Conservation (phyloP, 2,329 filamentous ascomycete genomes). For the Sarocladiaceae sp. region DNA sequence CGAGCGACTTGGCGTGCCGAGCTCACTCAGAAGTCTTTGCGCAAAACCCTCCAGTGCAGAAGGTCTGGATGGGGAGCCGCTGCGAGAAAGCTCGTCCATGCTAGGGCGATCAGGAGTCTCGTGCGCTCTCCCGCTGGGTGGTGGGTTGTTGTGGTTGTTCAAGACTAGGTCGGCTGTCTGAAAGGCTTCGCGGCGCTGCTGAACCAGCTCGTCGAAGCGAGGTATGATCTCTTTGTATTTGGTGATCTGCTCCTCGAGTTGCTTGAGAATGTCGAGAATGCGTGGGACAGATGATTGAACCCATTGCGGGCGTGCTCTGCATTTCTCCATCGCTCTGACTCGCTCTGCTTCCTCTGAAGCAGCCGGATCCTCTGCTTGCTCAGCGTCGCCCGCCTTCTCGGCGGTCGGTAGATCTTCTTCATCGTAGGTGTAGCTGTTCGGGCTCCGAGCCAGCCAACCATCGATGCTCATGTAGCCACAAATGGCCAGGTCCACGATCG, state of each 20-base stretch:
- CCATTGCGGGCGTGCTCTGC: slow-evolving; percentile 49
- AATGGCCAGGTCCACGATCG: slow-evolving; percentile 72
- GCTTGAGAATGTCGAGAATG: slow-evolving; percentile 52
- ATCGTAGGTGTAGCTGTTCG: slow-evolving; percentile 50
- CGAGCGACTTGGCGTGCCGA: slow-evolving; percentile 47
- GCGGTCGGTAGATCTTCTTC: slow-evolving; percentile 20
- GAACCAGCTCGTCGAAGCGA: slow-evolving; percentile 66
- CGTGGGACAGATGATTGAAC: slow-evolving; percentile 40
- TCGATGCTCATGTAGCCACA: slow-evolving; percentile 83
- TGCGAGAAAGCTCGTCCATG: slow-evolving; percentile 37
- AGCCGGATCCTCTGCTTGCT: background rate
- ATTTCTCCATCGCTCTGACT: slow-evolving; percentile 41
- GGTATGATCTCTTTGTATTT: slow-evolving; percentile 59
- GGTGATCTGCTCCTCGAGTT: slow-evolving; percentile 55
- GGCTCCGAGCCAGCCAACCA: slow-evolving; percentile 79
- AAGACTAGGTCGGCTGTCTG: slow-evolving; percentile 49
- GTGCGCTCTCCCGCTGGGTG: slow-evolving; percentile 20
- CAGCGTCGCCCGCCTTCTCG: slow-evolving; percentile 6
- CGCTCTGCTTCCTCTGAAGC: slow-evolving; percentile 25
- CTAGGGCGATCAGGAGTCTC: slow-evolving; percentile 36
- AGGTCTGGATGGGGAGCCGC: slow-evolving; percentile 45
- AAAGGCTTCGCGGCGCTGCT: slow-evolving; percentile 58
- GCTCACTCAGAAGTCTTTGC: slow-evolving; percentile 55
- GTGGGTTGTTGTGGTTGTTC: slow-evolving; percentile 28
- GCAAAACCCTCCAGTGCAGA: slow-evolving; percentile 55